These are phyloP conservation scores for Trifolium dubium DNA, from an alignment of 306 rosid genomes.

Conservation along the genomic window DNA sequence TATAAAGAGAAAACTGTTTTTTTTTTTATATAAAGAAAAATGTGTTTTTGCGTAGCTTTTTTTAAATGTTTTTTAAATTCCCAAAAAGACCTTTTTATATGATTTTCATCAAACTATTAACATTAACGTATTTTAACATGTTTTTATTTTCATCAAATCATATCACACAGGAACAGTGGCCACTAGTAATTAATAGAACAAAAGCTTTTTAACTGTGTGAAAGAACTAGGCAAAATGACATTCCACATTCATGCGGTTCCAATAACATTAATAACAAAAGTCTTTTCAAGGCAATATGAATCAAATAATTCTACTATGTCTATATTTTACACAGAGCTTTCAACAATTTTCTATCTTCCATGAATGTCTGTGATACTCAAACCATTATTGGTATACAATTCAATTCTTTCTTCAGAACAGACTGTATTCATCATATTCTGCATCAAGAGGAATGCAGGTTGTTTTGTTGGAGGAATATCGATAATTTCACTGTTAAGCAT, in stretches of 20 bases:
- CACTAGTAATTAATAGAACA: too few relatives aligned
- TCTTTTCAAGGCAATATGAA: not conserved
- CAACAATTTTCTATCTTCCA: slow-evolving; percentile 8
- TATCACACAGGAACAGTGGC: too few relatives aligned
- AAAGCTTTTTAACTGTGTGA: too few relatives aligned
- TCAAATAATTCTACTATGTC: not conserved
- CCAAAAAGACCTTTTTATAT: too few relatives aligned
- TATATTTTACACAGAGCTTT: not conserved
- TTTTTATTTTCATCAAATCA: too few relatives aligned
- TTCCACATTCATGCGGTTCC: not conserved
- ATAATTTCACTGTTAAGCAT: slow-evolving; percentile 44
- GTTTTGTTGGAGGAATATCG: slow-evolving; percentile 32
- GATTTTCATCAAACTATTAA: too few relatives aligned
- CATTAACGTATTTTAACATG: too few relatives aligned
- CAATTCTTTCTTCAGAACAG: not conserved
- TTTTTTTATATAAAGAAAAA: too few relatives aligned
- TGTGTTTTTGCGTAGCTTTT: too few relatives aligned
- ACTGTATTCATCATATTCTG: slow-evolving; percentile 7
- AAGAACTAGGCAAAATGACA: too few relatives aligned
- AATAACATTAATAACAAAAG: not conserved
- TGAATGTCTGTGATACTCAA: not conserved
- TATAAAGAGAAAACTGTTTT: too few relatives aligned
- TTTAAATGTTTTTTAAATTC: too few relatives aligned
- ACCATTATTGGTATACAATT: not conserved
- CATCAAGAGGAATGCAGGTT: slow-evolving; percentile 39